Evolutionary conservation across 306 rosid genomes (phyloP).

Genomic region (Macrotyloma uniflorum): DNA sequence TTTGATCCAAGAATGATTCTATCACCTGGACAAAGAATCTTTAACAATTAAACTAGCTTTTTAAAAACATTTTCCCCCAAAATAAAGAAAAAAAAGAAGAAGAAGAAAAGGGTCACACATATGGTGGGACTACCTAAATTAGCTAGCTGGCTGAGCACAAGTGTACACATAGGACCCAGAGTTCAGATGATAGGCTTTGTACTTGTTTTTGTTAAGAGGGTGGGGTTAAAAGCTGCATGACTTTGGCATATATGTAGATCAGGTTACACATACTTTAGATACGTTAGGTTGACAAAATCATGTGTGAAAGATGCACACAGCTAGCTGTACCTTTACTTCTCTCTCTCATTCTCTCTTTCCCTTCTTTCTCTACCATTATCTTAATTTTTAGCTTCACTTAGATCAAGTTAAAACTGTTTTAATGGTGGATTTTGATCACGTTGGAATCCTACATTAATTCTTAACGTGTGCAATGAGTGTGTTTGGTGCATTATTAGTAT

Average conservation of each 20-base stretch:
- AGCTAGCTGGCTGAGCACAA: constrained; percentile 39
- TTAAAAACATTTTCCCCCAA: neutral
- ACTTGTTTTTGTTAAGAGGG: constrained; percentile 37
- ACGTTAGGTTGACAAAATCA: constrained; percentile 50
- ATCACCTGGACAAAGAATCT: constrained; percentile 86
- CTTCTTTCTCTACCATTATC: constrained; percentile 12
- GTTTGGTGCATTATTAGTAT: constrained; percentile 39
- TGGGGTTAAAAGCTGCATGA: constrained; percentile 42
- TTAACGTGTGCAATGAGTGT: constrained; percentile 40
- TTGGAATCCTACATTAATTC: constrained; percentile 23
- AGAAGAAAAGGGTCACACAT: neutral
- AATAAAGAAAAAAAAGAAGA: neutral
- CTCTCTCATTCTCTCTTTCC: constrained; percentile 12
- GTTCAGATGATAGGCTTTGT: constrained; percentile 32
- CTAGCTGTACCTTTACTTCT: constrained; percentile 41
- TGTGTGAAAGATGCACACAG: constrained; percentile 44
- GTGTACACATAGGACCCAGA: constrained; percentile 37
- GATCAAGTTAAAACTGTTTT: too few relatives aligned
- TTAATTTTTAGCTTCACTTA: too few relatives aligned
- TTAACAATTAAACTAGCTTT: constrained; percentile 39
- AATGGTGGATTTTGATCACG: constrained; percentile 1
- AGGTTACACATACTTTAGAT: constrained; percentile 40
- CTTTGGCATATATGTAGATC: constrained; percentile 46
- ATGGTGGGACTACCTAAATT: constrained; percentile 28
- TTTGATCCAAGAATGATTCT: constrained; percentile 86